Percentiles rank a stretch among this genome's conserved stretches.
Evolutionary conservation across 2,329 filamentous ascomycete genomes (phyloP).

Genomic region (Sordariomycetes sp.): DNA sequence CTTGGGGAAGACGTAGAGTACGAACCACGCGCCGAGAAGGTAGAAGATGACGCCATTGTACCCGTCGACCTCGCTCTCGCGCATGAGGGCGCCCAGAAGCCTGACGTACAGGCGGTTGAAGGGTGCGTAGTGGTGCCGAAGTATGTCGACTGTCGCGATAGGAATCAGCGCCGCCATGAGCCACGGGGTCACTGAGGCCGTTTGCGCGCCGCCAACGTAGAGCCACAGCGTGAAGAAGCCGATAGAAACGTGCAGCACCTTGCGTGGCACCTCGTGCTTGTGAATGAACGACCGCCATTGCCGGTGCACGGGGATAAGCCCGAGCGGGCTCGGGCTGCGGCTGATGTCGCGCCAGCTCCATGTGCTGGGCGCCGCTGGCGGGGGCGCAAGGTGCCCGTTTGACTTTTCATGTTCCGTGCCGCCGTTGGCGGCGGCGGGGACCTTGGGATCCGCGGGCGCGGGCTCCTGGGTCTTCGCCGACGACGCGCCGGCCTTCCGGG

Average conservation of each 20-base stretch:
- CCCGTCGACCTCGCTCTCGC: slow-evolving; percentile 83
- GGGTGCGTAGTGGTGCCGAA: slow-evolving; percentile 68
- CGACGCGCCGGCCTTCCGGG: slow-evolving; percentile 27
- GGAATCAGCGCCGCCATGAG: slow-evolving; percentile 72
- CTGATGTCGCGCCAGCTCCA: slow-evolving; percentile 82
- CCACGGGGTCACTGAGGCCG: slow-evolving; percentile 66
- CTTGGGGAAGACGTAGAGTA: slow-evolving; percentile 80
- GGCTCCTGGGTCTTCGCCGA: slow-evolving; percentile 9
- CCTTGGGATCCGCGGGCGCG: slow-evolving; percentile 10
- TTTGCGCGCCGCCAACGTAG: slow-evolving; percentile 68
- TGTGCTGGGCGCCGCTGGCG: slow-evolving; percentile 41
- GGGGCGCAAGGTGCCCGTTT: slow-evolving; percentile 61
- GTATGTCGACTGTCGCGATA: slow-evolving; percentile 66
- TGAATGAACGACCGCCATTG: slow-evolving; percentile 89
- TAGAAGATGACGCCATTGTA: slow-evolving; percentile 99
- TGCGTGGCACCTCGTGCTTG: slow-evolving; percentile 92
- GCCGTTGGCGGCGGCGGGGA: slow-evolving; percentile 15
- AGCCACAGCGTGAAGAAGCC: slow-evolving; percentile 85
- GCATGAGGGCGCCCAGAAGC: slow-evolving; percentile 81
- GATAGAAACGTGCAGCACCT: slow-evolving; percentile 87
- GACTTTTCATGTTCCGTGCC: slow-evolving; percentile 6
- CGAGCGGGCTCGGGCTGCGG: slow-evolving; percentile 81
- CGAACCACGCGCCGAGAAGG: slow-evolving; percentile 77
- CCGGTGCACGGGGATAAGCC: slow-evolving; percentile 87
- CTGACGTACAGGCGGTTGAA: slow-evolving; percentile 84